A percentile compares a stretch with the other conserved stretches of the same genome.
phyloP scores from a whole-genome alignment of 306 rosid genomes.

The Astragalus membranaceus region DNA sequence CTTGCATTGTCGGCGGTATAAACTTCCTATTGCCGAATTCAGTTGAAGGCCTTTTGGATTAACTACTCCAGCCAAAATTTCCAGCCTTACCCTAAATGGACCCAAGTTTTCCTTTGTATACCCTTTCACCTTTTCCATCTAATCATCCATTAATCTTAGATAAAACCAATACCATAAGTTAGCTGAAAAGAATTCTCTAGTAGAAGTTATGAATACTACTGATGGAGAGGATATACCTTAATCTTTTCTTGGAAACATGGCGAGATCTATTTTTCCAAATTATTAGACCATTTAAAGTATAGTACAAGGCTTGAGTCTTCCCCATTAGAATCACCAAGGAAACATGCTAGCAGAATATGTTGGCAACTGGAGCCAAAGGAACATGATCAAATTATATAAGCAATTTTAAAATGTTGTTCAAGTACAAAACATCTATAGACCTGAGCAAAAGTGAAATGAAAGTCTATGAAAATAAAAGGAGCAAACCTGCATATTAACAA shows the following conservation, averaged over 20 bases:
- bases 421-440: no score
- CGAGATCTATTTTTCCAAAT: constrained; percentile 56
- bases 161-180: constrained; percentile 1
- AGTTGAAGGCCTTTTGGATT: constrained; percentile 76
- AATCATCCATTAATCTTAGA: constrained; percentile 68
- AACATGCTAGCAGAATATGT: no score
- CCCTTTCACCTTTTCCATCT: constrained; percentile 71
- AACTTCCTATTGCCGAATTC: constrained; percentile 63
- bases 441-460: no score
- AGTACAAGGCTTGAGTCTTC: constrained; percentile 88
- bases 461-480: no score
- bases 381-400: no score
- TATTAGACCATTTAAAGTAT: constrained; percentile 62
- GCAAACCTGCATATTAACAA: no score
- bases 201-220: neutral
- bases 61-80: constrained; percentile 68
- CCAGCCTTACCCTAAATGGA: constrained; percentile 78
- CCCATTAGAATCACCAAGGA: no score
- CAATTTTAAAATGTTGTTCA: no score
- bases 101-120: no score
- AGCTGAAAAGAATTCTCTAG: neutral
- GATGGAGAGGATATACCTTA: constrained; percentile 38
- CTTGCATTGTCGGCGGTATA: constrained; percentile 70
- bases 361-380: no score
- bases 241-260: constrained; percentile 51